A percentile compares a stretch with the other conserved stretches of the same genome.
Evolutionary conservation across 2,329 filamentous ascomycete species (phyloP).

Genomic region (Metarhizium sp.): DNA sequence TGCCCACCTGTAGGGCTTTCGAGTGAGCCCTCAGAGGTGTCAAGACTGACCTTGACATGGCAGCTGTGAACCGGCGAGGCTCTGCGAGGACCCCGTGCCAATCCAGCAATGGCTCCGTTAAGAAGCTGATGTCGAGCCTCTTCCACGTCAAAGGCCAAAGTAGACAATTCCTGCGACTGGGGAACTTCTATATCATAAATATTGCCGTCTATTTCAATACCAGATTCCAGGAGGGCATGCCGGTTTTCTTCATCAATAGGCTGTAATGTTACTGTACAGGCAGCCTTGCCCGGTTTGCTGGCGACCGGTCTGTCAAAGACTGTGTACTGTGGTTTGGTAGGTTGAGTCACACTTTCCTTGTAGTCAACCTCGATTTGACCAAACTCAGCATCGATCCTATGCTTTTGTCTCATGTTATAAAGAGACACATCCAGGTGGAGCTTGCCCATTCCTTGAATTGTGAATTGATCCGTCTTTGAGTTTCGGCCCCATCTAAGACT

Average conservation of each 20-base stretch:
- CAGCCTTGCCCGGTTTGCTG: constrained; percentile 69
- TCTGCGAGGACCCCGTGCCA: constrained; percentile 75
- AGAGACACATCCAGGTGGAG: constrained; percentile 89
- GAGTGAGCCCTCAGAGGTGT: constrained; percentile 45
- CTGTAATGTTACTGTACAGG: constrained; percentile 59
- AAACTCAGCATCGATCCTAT: constrained; percentile 80
- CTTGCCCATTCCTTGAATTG: constrained; percentile 92
- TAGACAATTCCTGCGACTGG: constrained; percentile 38
- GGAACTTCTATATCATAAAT: constrained; percentile 46
- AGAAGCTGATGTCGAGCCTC: constrained; percentile 51
- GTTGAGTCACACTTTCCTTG: constrained; percentile 63
- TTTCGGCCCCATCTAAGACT: constrained; percentile 79
- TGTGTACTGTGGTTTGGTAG: constrained; percentile 47
- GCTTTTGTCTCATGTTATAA: constrained; percentile 77
- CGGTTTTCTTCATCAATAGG: constrained; percentile 41
- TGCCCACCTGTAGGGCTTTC: constrained; percentile 56
- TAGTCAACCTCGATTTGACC: constrained; percentile 93
- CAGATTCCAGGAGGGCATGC: constrained; percentile 29
- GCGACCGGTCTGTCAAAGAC: constrained; percentile 73
- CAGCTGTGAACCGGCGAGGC: constrained; percentile 73
- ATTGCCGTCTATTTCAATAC: constrained; percentile 60
- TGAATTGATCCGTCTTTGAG: constrained; percentile 85
- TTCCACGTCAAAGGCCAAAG: constrained; percentile 38
- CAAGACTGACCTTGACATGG: constrained; percentile 59
- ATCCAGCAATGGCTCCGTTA: constrained; percentile 73